phyloP scores from a whole-genome alignment of 192 early-diverging fungal species.

The Chytriomyces sp. region DNA sequence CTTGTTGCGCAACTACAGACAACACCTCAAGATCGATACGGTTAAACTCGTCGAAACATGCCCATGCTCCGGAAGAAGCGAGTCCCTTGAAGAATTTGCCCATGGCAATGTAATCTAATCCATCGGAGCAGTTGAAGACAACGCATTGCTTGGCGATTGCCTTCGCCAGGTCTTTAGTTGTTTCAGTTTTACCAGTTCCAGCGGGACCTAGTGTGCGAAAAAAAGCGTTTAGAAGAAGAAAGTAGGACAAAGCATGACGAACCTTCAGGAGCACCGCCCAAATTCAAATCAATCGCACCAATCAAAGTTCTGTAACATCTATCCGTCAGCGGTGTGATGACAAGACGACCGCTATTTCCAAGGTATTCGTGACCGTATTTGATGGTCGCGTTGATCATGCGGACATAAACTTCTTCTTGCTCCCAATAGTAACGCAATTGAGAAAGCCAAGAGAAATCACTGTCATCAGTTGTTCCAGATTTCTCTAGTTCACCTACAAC shows the following conservation, averaged over 20 bases:
- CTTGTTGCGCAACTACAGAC: constrained; percentile 65
- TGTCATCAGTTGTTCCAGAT: constrained; percentile 46
- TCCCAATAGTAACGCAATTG: constrained; percentile 70
- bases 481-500: constrained; percentile 55
- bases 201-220: constrained; percentile 41
- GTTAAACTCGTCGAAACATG: constrained; percentile 68
- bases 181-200: constrained; percentile 66
- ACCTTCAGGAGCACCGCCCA: constrained; percentile 63
- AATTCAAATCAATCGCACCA: constrained; percentile 61
- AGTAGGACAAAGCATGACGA: not conserved
- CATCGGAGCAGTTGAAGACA: constrained; percentile 68
- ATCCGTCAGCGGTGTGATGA: constrained; percentile 64
- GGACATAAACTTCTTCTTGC: constrained; percentile 55
- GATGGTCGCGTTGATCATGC: constrained; percentile 64
- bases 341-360: constrained; percentile 56
- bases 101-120: constrained; percentile 69
- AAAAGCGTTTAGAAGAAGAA: not conserved
- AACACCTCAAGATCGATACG: constrained; percentile 66
- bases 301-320: constrained; percentile 68
- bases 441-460: constrained; percentile 64
- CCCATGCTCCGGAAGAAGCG: constrained; percentile 63
- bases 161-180: constrained; percentile 64
- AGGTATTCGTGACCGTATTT: constrained; percentile 66
- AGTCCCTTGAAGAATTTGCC: constrained; percentile 69
- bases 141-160: constrained; percentile 64